Conservation (phyloP, 192 early-diverging fungal genomes). For the Coemansia asiatica region DNA sequence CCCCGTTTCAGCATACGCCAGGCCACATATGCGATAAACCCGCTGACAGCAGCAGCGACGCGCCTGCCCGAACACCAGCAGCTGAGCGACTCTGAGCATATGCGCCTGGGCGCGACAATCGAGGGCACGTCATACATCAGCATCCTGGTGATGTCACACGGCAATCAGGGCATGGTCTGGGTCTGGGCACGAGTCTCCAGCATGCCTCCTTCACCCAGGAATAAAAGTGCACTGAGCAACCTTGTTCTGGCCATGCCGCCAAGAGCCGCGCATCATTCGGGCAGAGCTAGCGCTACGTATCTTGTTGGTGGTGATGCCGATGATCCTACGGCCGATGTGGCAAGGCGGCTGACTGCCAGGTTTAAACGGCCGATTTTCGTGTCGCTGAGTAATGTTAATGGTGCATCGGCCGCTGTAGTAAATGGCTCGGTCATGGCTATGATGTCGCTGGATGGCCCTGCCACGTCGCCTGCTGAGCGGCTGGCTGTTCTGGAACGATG, state of each 20-base stretch:
- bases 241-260: slow-evolving; percentile 47
- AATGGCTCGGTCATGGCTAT: slow-evolving; percentile 2
- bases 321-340: slow-evolving; percentile 41
- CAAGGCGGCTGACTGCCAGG: slow-evolving; percentile 31
- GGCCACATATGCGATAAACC: slow-evolving; percentile 36
- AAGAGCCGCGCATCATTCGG: neutral
- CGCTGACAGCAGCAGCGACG: slow-evolving; percentile 16
- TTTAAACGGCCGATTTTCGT: slow-evolving; percentile 45
- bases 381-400: slow-evolving; percentile 29
- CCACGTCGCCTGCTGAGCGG: slow-evolving; percentile 26
- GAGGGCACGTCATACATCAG: slow-evolving; percentile 37
- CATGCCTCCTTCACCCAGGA: slow-evolving; percentile 4
- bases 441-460: slow-evolving; percentile 17
- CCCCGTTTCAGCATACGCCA: slow-evolving; percentile 34
- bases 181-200: slow-evolving; percentile 45
- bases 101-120: neutral
- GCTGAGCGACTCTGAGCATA: neutral
- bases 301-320: slow-evolving; percentile 29
- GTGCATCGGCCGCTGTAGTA: neutral
- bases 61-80: slow-evolving; percentile 9
- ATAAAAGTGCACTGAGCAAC: slow-evolving; percentile 19
- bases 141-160: slow-evolving; percentile 35
- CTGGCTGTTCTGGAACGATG: slow-evolving; percentile 37
- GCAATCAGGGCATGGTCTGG: slow-evolving; percentile 41
- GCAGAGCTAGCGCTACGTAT: slow-evolving; percentile 32